Conservation (phyloP, 176 grass and related monocot species). For the Rhipidocladum racemiflorum region DNA sequence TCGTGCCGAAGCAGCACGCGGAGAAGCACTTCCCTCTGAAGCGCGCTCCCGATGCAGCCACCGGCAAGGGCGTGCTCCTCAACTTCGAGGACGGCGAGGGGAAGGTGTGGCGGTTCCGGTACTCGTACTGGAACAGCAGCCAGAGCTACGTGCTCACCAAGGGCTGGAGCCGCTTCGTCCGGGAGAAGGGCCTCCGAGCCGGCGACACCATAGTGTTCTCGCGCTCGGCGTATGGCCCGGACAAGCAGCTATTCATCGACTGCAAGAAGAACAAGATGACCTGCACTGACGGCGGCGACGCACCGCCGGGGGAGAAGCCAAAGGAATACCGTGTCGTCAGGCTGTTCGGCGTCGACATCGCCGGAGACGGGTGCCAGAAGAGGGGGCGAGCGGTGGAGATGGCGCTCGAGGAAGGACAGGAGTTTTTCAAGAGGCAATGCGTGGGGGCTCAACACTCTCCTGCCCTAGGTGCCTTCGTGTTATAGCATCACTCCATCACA, state of each 20-base stretch:
- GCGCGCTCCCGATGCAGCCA: background rate
- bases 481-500: constrained; percentile 17
- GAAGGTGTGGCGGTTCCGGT: constrained; percentile 82
- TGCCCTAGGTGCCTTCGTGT: constrained; percentile 52
- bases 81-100: constrained; percentile 86
- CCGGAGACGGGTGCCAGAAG: constrained; percentile 32
- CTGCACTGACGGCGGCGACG: background rate
- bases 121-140: constrained; percentile 97
- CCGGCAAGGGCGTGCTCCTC: constrained; percentile 64
- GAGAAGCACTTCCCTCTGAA: constrained; percentile 85
- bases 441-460: constrained; percentile 15
- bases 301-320: background rate
- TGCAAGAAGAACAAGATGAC: constrained; percentile 44
- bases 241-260: constrained; percentile 77
- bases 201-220: constrained; percentile 77
- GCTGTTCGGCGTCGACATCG: constrained; percentile 74
- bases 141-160: constrained; percentile 99
- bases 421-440: constrained; percentile 44
- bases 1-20: constrained; percentile 96
- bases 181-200: constrained; percentile 86
- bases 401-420: constrained; percentile 7
- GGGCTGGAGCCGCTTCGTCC: constrained; percentile 91
- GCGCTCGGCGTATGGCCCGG: constrained; percentile 37
- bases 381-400: constrained; percentile 19
- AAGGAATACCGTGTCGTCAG: constrained; percentile 39